These are phyloP conservation scores for Paracoccidioides brasiliensis DNA, from an alignment of 2,329 filamentous ascomycete genomes.

Conservation along the genomic window DNA sequence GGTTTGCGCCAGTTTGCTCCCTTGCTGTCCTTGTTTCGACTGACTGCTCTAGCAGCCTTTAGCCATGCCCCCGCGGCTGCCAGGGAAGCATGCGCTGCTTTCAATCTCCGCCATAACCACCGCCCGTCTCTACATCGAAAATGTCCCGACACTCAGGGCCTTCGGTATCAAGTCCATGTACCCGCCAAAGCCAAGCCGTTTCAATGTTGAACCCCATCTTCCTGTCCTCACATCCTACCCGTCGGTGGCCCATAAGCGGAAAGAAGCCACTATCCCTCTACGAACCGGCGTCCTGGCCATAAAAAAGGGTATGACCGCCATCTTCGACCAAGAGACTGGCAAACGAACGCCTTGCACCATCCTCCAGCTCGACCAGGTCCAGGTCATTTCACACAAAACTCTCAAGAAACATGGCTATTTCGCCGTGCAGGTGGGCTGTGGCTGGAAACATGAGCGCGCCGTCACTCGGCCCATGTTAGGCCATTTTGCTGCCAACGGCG, in stretches of 20 bases:
- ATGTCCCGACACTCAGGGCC: slow-evolving; percentile 19
- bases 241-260: slow-evolving; percentile 47
- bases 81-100: slow-evolving; percentile 21
- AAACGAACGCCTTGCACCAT: slow-evolving; percentile 77
- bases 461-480: slow-evolving; percentile 72
- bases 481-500: slow-evolving; percentile 69
- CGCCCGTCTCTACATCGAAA: neutral
- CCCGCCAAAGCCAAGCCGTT: slow-evolving; percentile 38
- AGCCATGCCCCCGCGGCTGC: slow-evolving; percentile 26
- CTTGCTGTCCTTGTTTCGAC: neutral
- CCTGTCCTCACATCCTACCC: slow-evolving; percentile 43
- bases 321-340: slow-evolving; percentile 66
- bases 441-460: slow-evolving; percentile 59
- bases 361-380: slow-evolving; percentile 81
- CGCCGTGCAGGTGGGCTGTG: slow-evolving; percentile 79
- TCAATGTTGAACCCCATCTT: slow-evolving; percentile 39
- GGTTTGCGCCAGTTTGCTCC: neutral
- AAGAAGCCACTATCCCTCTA: slow-evolving; percentile 44
- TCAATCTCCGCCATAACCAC: slow-evolving; percentile 11
- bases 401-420: slow-evolving; percentile 72
- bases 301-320: slow-evolving; percentile 92
- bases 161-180: slow-evolving; percentile 47
- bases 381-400: slow-evolving; percentile 81
- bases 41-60: slow-evolving; percentile 4
- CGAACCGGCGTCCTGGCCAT: slow-evolving; percentile 72